A percentile compares a stretch with the other conserved stretches of the same genome.
These are phyloP conservation scores for Exobasidium rhododendri DNA, from an alignment of 1,284 basidiomycete species.

Conservation along the genomic window DNA sequence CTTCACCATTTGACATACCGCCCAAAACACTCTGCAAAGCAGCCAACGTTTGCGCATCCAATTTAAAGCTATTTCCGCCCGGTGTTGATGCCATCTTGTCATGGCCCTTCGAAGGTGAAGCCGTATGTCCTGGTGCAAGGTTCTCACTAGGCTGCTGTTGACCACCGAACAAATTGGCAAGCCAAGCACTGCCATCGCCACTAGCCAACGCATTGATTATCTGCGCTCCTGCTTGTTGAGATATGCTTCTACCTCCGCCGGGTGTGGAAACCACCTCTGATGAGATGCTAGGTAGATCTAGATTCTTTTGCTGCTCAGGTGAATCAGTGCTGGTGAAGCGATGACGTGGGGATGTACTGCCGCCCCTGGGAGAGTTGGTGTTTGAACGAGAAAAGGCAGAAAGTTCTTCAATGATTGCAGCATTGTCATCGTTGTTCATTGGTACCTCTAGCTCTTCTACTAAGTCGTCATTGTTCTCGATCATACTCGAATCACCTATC, in stretches of 20 bases:
- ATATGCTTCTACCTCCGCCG: constrained; percentile 23
- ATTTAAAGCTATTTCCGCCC: constrained; percentile 25
- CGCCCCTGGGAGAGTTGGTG: constrained; percentile 23
- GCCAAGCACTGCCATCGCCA: constrained; percentile 39
- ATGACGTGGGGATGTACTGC: constrained; percentile 7
- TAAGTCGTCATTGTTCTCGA: background rate
- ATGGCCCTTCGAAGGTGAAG: background rate
- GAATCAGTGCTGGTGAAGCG: background rate
- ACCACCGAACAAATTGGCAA: constrained; percentile 36
- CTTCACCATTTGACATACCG: constrained; percentile 10
- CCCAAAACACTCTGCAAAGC: constrained; percentile 38
- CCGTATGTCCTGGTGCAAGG: background rate
- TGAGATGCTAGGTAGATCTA: constrained; percentile 21
- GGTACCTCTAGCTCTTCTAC: constrained; percentile 12
- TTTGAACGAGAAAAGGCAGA: constrained; percentile 11
- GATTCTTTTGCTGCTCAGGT: background rate
- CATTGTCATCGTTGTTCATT: constrained; percentile 7
- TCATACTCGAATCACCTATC: constrained; percentile 16
- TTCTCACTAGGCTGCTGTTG: too few species aligned
- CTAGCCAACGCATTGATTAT: constrained; percentile 39
- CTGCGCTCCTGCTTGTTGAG: constrained; percentile 35
- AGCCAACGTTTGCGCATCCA: constrained; percentile 42
- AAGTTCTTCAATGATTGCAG: constrained; percentile 1
- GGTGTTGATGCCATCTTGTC: constrained; percentile 7
- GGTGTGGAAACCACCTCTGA: constrained; percentile 31